Evolutionary conservation across 257 asterid genomes (phyloP).

Genomic region (Mitragyna speciosa): DNA sequence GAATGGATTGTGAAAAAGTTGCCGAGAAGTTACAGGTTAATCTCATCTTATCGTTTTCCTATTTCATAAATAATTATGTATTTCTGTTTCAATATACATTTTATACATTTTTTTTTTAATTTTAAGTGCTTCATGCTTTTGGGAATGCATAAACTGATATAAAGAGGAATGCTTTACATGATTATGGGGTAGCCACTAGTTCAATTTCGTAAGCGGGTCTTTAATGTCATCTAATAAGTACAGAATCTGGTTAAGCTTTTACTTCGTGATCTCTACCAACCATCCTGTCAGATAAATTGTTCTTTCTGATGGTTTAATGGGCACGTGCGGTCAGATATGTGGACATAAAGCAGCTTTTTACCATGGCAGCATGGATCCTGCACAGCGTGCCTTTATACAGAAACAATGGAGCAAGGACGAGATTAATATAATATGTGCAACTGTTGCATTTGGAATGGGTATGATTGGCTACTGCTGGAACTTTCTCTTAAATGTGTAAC

Average conservation of each 20-base stretch:
- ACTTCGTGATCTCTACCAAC: not conserved
- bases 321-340: constrained; percentile 52
- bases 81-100: not conserved
- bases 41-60: constrained; percentile 17
- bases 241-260: not conserved
- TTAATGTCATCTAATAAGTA: not conserved
- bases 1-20: constrained; percentile 95
- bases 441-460: constrained; percentile 99
- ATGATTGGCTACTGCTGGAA: constrained; percentile 23
- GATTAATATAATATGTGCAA: constrained; percentile 92
- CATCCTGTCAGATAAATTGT: not conserved
- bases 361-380: constrained; percentile 90
- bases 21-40: constrained; percentile 84
- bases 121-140: not conserved
- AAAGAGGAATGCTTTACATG: not conserved
- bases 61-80: not conserved
- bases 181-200: not conserved
- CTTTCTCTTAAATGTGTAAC: constrained; percentile 25
- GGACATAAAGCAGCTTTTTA: constrained; percentile 90
- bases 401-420: constrained; percentile 98
- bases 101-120: not conserved
- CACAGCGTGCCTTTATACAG: constrained; percentile 73
- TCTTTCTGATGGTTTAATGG: constrained; percentile 24
- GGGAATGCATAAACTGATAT: not conserved
- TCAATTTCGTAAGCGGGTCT: not conserved